Evolutionary conservation across 306 rosid genomes (phyloP).

Genomic region (Prunus padus): DNA sequence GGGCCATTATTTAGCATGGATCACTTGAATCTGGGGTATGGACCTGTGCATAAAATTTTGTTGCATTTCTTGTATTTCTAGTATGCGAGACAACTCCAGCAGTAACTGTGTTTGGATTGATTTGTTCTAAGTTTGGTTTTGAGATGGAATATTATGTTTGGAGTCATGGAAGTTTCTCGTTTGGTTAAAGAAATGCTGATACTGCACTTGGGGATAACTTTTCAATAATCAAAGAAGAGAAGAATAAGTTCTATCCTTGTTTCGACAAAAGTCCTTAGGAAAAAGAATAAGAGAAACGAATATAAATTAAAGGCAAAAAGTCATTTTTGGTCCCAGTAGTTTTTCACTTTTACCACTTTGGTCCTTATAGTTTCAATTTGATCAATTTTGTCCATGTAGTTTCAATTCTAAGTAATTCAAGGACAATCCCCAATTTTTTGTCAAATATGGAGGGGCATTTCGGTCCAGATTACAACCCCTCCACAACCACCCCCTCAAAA

Average conservation of each 20-base stretch:
- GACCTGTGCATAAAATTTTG: slow-evolving; percentile 42
- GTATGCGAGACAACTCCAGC: slow-evolving; percentile 25
- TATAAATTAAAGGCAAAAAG: neutral
- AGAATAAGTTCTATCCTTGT: neutral
- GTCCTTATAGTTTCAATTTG: no score
- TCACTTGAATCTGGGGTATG: slow-evolving; percentile 24
- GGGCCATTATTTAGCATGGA: slow-evolving; percentile 29
- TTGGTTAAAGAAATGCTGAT: neutral
- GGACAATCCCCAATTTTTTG: no score
- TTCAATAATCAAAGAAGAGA: neutral
- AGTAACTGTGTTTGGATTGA: slow-evolving; percentile 28
- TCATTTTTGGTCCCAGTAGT: no score
- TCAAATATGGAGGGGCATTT: no score
- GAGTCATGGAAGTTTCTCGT: neutral
- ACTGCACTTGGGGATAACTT: neutral
- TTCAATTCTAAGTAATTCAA: no score
- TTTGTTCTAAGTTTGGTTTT: slow-evolving; percentile 22
- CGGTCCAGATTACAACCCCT: no score
- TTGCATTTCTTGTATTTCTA: slow-evolving; percentile 33
- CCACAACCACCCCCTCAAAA: no score
- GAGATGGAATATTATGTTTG: slow-evolving; percentile 8
- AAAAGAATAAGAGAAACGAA: neutral
- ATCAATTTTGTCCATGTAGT: no score
- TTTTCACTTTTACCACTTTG: no score
- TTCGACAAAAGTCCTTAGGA: neutral